These are phyloP conservation scores for Trypanosomatidae sp. DNA, from an alignment of 208 protist genomes.

Conservation along the genomic window DNA sequence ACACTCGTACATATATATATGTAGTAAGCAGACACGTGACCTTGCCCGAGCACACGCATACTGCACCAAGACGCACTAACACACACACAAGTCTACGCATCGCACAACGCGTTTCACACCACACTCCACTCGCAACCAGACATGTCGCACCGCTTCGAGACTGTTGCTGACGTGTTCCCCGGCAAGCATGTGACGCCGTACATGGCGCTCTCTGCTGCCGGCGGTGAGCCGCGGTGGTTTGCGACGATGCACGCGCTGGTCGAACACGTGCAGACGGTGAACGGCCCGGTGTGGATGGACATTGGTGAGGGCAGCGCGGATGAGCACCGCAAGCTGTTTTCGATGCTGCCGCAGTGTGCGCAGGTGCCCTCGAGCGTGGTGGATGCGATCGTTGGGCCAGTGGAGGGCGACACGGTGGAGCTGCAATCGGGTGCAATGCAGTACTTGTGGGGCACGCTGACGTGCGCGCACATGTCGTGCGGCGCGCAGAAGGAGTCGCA, in stretches of 20 bases:
- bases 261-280: conserved; percentile 11
- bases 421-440: conserved; percentile 22
- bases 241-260: conserved; percentile 5
- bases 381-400: conserved; percentile 27
- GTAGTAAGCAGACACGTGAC: neutral
- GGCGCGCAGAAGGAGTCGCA: conserved; percentile 37
- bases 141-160: neutral
- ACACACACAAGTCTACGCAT: neutral
- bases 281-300: conserved; percentile 38
- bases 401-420: conserved; percentile 49
- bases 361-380: conserved; percentile 20
- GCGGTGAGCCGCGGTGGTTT: conserved; percentile 1
- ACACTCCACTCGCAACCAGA: neutral
- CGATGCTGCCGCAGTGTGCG: conserved; percentile 14
- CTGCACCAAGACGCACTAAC: neutral
- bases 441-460: conserved; percentile 39
- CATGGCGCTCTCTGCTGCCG: neutral
- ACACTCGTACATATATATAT: too few species aligned
- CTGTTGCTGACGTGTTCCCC: neutral
- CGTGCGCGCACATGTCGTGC: conserved; percentile 30
- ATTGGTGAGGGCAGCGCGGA: conserved; percentile 15
- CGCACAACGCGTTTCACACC: neutral
- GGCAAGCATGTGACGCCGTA: neutral
- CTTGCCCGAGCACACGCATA: neutral
- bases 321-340: conserved; percentile 16